Conservation (phyloP, 2,329 filamentous ascomycete species). For the Colletotrichum kahawae region DNA sequence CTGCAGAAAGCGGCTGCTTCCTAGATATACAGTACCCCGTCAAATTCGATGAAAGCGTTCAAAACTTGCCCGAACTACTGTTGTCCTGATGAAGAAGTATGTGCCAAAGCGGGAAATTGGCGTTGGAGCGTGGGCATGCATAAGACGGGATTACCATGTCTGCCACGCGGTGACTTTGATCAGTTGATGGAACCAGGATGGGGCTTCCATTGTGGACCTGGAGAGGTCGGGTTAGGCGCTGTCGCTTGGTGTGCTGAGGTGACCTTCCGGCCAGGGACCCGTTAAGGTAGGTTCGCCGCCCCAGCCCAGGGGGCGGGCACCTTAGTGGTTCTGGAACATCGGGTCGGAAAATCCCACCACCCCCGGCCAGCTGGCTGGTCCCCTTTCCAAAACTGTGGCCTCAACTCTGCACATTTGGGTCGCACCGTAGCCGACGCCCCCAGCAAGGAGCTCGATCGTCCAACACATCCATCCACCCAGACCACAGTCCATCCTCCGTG, state of each 20-base stretch:
- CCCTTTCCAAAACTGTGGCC: slow-evolving; percentile 49
- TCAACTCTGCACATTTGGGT: slow-evolving; percentile 38
- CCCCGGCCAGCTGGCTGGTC: slow-evolving; percentile 28
- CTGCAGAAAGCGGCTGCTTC: slow-evolving; percentile 16
- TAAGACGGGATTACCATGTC: slow-evolving; percentile 16
- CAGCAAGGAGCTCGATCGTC: slow-evolving; percentile 2
- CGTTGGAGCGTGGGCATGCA: not conserved
- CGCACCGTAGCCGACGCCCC: slow-evolving; percentile 13
- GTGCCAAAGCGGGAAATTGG: not conserved
- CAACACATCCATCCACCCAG: slow-evolving; percentile 13
- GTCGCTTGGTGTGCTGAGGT: not conserved
- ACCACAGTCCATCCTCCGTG: slow-evolving; percentile 26
- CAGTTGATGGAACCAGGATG: not conserved
- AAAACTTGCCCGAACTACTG: not conserved
- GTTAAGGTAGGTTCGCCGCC: slow-evolving; percentile 20
- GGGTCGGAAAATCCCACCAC: slow-evolving; percentile 20
- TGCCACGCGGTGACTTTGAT: not conserved
- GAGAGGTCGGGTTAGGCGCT: not conserved
- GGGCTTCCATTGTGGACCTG: not conserved
- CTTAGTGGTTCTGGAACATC: slow-evolving; percentile 8
- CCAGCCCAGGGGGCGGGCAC: not conserved
- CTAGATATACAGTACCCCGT: slow-evolving; percentile 18
- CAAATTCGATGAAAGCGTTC: slow-evolving; percentile 13
- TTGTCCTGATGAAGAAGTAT: not conserved
- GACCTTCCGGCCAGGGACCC: not conserved